These are phyloP conservation scores for Boechera retrofracta DNA, from an alignment of 345 rosid genomes.

Conservation along the genomic window DNA sequence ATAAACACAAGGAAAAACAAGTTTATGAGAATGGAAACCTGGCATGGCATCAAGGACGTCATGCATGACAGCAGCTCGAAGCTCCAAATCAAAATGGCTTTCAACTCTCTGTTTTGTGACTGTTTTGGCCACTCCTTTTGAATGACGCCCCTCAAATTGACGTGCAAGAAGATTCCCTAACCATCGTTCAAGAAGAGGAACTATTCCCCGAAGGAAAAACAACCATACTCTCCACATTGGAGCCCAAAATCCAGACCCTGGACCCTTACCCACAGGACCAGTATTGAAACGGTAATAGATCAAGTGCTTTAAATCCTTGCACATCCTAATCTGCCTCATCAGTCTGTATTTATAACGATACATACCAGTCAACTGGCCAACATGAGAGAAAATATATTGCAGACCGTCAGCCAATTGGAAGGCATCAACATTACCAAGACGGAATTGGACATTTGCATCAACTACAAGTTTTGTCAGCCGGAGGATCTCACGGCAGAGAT, in stretches of 20 bases:
- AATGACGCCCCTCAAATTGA: constrained; percentile 98
- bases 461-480: constrained; percentile 97
- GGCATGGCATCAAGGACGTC: constrained; percentile 99
- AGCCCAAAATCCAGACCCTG: constrained; percentile 99
- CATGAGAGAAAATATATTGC: constrained; percentile 96
- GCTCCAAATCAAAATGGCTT: constrained; percentile 98
- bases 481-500: constrained; percentile 97
- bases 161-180: constrained; percentile 94
- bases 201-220: constrained; percentile 97
- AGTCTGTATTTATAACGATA: constrained; percentile 94
- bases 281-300: constrained; percentile 97
- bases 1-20: not conserved
- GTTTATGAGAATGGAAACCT: constrained; percentile 52
- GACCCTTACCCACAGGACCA: constrained; percentile 98
- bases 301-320: constrained; percentile 95
- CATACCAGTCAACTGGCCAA: constrained; percentile 99
- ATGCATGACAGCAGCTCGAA: constrained; percentile 99
- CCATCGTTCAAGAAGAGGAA: constrained; percentile 96
- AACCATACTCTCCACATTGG: constrained; percentile 99
- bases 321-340: constrained; percentile 98
- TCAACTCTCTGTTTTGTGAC: constrained; percentile 99
- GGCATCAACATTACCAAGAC: constrained; percentile 97
- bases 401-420: constrained; percentile 97
- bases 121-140: constrained; percentile 98
- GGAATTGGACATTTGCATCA: constrained; percentile 97